These are phyloP conservation scores for Rhodocollybia butyracea DNA, from an alignment of 768 basidiomycete genomes.

Conservation along the genomic window DNA sequence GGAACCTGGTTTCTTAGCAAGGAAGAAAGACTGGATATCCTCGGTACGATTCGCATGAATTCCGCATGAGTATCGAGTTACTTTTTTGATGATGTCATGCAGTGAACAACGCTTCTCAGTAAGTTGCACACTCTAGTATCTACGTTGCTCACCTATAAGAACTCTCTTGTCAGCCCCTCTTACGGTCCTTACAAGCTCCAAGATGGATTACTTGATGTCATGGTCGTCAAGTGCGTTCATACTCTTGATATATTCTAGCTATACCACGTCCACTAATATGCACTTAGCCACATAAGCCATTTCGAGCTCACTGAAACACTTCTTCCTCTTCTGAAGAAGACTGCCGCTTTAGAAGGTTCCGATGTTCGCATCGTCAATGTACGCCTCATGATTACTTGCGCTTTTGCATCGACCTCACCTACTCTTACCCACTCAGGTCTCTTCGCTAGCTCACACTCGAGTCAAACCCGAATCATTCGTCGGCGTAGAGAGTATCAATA, in stretches of 20 bases:
- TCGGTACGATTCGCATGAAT: slow-evolving; percentile 25
- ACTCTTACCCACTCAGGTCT: slow-evolving; percentile 1
- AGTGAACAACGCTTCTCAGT: slow-evolving; percentile 8
- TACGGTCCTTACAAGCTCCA: slow-evolving; percentile 10
- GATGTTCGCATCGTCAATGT: slow-evolving; percentile 66
- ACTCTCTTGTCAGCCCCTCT: not conserved
- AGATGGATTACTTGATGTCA: slow-evolving; percentile 21
- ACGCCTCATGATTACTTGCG: slow-evolving; percentile 14
- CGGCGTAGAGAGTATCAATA: slow-evolving; percentile 11
- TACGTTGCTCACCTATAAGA: not conserved
- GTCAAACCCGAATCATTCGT: slow-evolving; percentile 9
- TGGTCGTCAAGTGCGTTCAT: slow-evolving; percentile 38
- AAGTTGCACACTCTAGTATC: not conserved
- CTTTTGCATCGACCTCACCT: no score
- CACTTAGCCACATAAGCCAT: slow-evolving; percentile 46
- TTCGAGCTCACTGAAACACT: slow-evolving; percentile 54
- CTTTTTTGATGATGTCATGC: not conserved
- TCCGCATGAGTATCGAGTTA: not conserved
- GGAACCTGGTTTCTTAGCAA: slow-evolving; percentile 34
- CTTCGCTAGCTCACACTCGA: slow-evolving; percentile 4
- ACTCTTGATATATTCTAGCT: not conserved
- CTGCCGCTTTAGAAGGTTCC: slow-evolving; percentile 41
- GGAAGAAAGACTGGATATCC: slow-evolving; percentile 38
- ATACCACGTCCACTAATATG: not conserved
- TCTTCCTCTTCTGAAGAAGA: slow-evolving; percentile 48